Conservation (phyloP, 78 protist species). For the Tieghemostelium lacteum region DNA sequence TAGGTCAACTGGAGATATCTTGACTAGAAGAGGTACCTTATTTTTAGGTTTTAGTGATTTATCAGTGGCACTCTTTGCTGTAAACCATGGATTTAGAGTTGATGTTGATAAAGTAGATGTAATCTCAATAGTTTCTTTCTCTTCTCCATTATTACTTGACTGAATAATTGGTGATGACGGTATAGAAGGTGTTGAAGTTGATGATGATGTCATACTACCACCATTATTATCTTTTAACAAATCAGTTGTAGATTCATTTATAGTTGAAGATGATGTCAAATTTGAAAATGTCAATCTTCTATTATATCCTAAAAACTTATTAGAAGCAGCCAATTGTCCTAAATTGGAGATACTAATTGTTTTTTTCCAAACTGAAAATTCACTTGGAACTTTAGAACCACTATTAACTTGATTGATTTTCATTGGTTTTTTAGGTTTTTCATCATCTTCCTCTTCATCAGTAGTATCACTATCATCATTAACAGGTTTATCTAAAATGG, state of each 20-base stretch:
- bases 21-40: conserved; percentile 8
- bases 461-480: conserved; percentile 19
- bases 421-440: not conserved
- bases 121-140: not conserved
- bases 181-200: not conserved
- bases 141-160: too few species aligned
- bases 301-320: conserved; percentile 8
- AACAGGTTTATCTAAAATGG: not conserved
- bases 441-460: not conserved
- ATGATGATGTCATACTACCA: not conserved
- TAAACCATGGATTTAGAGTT: conserved; percentile 26
- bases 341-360: not conserved
- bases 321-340: not conserved
- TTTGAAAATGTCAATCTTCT: not conserved
- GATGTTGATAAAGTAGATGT: not conserved
- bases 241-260: not conserved
- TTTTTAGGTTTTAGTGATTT: conserved; percentile 12
- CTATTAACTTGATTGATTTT: not conserved
- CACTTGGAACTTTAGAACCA: not conserved
- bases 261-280: not conserved
- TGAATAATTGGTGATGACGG: not conserved
- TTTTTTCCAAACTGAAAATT: not conserved
- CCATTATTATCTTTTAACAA: not conserved
- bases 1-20: conserved; percentile 10
- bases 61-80: not conserved